Evolutionary conservation across 352 stramenopile genomes (phyloP).

Genomic region (Phytophthora boehmeriae): DNA sequence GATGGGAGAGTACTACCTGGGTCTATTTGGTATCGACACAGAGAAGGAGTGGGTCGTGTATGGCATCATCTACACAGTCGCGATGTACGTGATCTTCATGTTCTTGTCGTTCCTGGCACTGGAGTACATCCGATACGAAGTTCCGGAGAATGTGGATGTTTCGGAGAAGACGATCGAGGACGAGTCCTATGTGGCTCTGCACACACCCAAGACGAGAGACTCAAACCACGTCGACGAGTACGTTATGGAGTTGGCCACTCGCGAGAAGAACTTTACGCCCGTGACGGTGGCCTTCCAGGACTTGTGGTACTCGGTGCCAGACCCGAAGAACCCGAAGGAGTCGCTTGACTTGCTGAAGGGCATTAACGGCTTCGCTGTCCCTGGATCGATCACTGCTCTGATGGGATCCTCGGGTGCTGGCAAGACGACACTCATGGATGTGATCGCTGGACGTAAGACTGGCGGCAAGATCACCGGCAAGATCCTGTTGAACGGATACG

Average conservation of each 20-base stretch:
- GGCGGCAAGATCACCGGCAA: conserved; percentile 75
- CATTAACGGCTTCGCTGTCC: conserved; percentile 39
- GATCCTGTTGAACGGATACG: conserved; percentile 85
- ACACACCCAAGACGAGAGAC: conserved; percentile 22
- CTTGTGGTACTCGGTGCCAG: conserved; percentile 28
- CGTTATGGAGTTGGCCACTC: conserved; percentile 10
- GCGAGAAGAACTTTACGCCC: conserved; percentile 33
- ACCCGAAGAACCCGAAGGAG: conserved; percentile 29
- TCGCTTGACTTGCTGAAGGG: conserved; percentile 40
- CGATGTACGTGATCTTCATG: conserved; percentile 44
- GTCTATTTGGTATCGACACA: conserved; percentile 45
- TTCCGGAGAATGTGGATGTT: conserved; percentile 35
- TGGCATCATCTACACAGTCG: conserved; percentile 41
- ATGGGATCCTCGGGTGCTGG: conserved; percentile 54
- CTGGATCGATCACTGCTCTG: conserved; percentile 49
- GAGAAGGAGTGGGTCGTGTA: conserved; percentile 49
- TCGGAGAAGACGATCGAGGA: conserved; percentile 17
- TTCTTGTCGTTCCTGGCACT: conserved; percentile 36
- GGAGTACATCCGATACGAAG: conserved; percentile 34
- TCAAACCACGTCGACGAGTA: conserved; percentile 4
- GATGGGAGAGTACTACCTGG: conserved; percentile 47
- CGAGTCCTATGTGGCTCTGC: conserved; percentile 19
- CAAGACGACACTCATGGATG: conserved; percentile 76
- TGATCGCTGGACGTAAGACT: conserved; percentile 90
- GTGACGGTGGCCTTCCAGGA: conserved; percentile 45